Base-by-base conservation (phyloP, 352 stramenopile species). In the Pythium plurisporium region DNA sequence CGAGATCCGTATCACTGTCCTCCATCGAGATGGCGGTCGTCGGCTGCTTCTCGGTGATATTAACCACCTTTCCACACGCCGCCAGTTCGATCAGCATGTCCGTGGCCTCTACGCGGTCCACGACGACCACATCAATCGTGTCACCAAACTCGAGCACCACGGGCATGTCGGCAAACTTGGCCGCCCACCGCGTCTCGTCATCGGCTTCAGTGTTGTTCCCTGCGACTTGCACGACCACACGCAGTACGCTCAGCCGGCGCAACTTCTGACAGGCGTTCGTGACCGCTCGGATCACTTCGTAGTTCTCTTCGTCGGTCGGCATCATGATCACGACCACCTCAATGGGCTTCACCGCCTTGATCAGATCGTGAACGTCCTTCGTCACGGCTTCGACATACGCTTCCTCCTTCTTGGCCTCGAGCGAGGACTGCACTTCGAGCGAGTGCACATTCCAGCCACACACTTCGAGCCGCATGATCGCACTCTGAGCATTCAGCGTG, bases 41-140 rank as follows among this genome's bases (percentile, higher is more conserved):
- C 45, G 72, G 47, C 40, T 75, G 64, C 37, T 72, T 71, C 37
- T 74, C 72, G 4, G 66, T 37, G 19, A 82, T 72, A 46, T 79
- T 87, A n/a, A 87, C 72, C 11, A 87, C 72, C 60, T 84, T 87
- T 15, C 77, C 77, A 29, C 69, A 75, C 15, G 74, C 74, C 7
- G 77, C 77, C 9, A 87, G 67, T 46, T 87, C 77, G 26, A 87
- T 78, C 12, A 87, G 66, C 73, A 87, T 84, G 56, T 87, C 74
- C 0, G 74, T 83, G 37, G 77, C 77, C 46, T 87, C 74, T 17
- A 77, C 67, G 8, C 69, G 74, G 46, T 87, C 73, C 19, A 87
- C 73, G 25, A 86, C 71, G 0, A 87, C 44, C 9, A 87, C 77
- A 41, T 87, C 77, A 44, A 87, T 87, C 33, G 74, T 74, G 58